phyloP scores from a whole-genome alignment of 305 asterid genomes.

The Striga hermonthica region DNA sequence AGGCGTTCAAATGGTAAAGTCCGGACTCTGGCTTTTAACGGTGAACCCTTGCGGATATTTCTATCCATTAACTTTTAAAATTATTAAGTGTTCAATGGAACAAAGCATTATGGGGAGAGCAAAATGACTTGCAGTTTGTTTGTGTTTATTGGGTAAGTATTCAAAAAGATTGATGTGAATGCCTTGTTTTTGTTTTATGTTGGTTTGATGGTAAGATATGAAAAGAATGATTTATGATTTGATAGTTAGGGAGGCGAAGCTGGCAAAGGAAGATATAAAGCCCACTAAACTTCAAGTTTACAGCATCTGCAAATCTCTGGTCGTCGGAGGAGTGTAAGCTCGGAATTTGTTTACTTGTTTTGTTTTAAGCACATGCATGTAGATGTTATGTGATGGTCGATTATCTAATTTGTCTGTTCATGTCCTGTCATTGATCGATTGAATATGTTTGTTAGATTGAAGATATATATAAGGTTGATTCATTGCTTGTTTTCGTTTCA shows the following conservation, averaged over 20 bases:
- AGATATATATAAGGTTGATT: constrained; percentile 19
- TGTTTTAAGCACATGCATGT: not conserved
- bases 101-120: too few species aligned
- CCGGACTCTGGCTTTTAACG: too few species aligned
- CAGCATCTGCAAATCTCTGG: constrained; percentile 80
- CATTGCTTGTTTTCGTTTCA: not conserved
- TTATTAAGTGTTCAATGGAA: too few species aligned
- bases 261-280: constrained; percentile 76
- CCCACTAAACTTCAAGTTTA: constrained; percentile 64
- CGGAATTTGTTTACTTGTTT: not conserved
- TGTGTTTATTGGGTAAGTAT: too few species aligned
- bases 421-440: not conserved
- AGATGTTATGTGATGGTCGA: not conserved
- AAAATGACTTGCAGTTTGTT: too few species aligned
- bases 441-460: constrained; percentile 23
- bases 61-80: too few species aligned
- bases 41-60: too few species aligned
- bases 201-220: too few species aligned
- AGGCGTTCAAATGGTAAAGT: too few species aligned
- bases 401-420: not conserved
- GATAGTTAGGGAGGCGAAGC: constrained; percentile 98
- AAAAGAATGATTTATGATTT: too few species aligned
- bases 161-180: too few species aligned
- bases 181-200: too few species aligned
- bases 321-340: constrained; percentile 94